Percentiles rank a stretch among this genome's conserved stretches.
Conservation (phyloP, 805 yeast species). For the Maudiozyma pseudohumilis region DNA sequence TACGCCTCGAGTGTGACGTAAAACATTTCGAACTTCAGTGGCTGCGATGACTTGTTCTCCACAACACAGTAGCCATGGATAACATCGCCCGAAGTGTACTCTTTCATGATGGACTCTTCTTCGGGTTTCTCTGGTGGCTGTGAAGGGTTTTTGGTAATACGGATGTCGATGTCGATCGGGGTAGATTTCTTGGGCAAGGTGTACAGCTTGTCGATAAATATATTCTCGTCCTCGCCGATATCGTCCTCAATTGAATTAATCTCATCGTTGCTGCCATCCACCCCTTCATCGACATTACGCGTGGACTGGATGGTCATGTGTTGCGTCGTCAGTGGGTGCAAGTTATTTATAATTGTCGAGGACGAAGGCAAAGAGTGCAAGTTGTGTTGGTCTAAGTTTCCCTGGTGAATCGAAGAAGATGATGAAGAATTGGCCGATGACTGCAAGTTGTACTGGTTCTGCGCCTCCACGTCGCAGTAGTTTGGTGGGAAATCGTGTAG, state of each 20-base stretch:
- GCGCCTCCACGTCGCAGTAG: constrained; percentile 6
- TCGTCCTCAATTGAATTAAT: constrained; percentile 8
- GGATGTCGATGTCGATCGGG: constrained; percentile 17
- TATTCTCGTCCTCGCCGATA: constrained; percentile 8
- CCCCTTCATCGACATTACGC: constrained; percentile 1
- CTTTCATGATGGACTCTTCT: constrained; percentile 31
- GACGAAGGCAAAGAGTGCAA: neutral
- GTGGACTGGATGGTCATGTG: constrained; percentile 8
- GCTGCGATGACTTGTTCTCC: constrained; percentile 32
- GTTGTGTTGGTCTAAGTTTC: neutral
- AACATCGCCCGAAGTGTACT: constrained; percentile 47
- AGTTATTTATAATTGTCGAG: neutral
- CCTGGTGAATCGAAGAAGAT: neutral
- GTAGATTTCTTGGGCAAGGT: constrained; percentile 14
- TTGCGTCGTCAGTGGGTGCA: constrained; percentile 8
- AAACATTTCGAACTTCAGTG: constrained; percentile 51
- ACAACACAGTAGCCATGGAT: constrained; percentile 41
- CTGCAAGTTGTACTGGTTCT: neutral
- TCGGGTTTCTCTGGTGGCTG: constrained; percentile 16
- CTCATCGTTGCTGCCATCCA: constrained; percentile 3
- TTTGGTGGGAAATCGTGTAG: constrained; percentile 28
- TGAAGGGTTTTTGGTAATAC: constrained; percentile 15
- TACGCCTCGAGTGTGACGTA: constrained; percentile 40
- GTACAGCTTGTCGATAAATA: constrained; percentile 18
- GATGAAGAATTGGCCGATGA: neutral